Percentiles rank a stretch among this genome's conserved stretches.
phyloP scores from a whole-genome alignment of 176 grass and related monocot genomes.

The Oryza nivara region DNA sequence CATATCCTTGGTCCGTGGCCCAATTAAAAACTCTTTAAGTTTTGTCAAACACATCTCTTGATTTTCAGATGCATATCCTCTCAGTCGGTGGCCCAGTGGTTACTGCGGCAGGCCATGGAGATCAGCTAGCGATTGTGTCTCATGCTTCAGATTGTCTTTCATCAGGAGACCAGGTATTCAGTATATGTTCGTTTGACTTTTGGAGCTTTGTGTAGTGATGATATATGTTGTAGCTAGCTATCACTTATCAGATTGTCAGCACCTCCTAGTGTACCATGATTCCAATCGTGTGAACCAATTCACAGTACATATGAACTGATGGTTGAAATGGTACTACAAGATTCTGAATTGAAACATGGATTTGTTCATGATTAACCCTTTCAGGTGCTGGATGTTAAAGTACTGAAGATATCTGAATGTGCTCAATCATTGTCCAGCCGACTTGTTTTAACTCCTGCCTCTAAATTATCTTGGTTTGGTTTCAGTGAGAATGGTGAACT shows the following conservation, averaged over 20 bases:
- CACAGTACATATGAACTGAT: neutral
- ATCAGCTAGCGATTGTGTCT: slow-evolving; percentile 79
- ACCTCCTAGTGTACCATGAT: neutral
- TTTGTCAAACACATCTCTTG: slow-evolving; percentile 12
- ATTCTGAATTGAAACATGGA: slow-evolving; percentile 28
- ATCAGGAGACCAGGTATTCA: slow-evolving; percentile 86
- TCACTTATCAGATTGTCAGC: neutral
- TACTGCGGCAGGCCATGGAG: slow-evolving; percentile 64
- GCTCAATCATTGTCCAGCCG: slow-evolving; percentile 50
- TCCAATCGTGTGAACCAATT: neutral
- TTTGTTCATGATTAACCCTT: slow-evolving; percentile 26
- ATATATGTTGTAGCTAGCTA: neutral
- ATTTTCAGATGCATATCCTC: slow-evolving; percentile 78
- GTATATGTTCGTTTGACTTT: neutral
- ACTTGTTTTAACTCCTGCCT: slow-evolving; percentile 71
- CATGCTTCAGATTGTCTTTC: slow-evolving; percentile 93
- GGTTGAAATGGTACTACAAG: neutral
- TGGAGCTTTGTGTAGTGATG: neutral
- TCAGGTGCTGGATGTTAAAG: slow-evolving; percentile 85
- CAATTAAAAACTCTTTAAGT: neutral
- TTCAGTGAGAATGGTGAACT: slow-evolving; percentile 91
- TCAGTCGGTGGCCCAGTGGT: slow-evolving; percentile 87
- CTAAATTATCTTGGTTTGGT: slow-evolving; percentile 88
- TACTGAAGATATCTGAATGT: slow-evolving; percentile 62
- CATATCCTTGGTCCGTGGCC: slow-evolving; percentile 81